Percentiles rank a stretch among this genome's conserved stretches.
phyloP scores from a whole-genome alignment of 768 basidiomycete genomes.

The Lactarius tabidus region DNA sequence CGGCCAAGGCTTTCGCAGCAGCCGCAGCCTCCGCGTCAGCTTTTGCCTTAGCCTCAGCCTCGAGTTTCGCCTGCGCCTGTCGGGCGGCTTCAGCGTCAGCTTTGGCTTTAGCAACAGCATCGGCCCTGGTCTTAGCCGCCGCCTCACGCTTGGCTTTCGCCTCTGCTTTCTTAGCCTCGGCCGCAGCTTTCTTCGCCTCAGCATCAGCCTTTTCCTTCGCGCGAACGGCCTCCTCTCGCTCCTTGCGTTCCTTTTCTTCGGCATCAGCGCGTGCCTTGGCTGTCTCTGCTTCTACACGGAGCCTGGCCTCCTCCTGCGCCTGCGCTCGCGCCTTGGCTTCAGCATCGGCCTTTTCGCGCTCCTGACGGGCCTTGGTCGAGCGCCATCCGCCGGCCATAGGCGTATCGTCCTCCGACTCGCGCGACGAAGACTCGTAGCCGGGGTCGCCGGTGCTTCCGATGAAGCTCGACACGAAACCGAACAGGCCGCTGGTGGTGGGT shows the following conservation, averaged over 20 bases:
- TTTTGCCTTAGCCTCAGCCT: neutral
- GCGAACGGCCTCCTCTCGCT: neutral
- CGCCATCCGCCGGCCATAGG: conserved; percentile 19
- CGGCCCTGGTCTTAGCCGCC: neutral
- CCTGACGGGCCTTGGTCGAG: conserved; percentile 10
- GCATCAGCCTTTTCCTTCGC: neutral
- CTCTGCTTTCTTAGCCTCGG: neutral
- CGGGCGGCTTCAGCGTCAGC: neutral
- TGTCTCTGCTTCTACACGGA: conserved; percentile 13
- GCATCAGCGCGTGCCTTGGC: conserved; percentile 8
- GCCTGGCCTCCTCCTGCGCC: conserved; percentile 8
- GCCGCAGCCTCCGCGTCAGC: neutral
- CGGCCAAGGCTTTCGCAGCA: neutral
- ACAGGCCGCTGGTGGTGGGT: neutral
- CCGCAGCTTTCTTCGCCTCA: neutral
- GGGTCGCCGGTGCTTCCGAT: conserved; percentile 9
- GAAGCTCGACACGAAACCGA: conserved; percentile 8
- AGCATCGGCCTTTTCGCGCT: conserved; percentile 13
- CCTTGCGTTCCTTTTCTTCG: conserved; percentile 6
- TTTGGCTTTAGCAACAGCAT: neutral
- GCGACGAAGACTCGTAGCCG: conserved; percentile 22
- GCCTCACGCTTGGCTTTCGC: neutral
- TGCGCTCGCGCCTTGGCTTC: conserved; percentile 5
- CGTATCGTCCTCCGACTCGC: conserved; percentile 17
- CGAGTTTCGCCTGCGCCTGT: too few relatives aligned